Base-by-base conservation (phyloP, 495 filamentous ascomycete genomes). In the Aspergillus nidulans region DNA sequence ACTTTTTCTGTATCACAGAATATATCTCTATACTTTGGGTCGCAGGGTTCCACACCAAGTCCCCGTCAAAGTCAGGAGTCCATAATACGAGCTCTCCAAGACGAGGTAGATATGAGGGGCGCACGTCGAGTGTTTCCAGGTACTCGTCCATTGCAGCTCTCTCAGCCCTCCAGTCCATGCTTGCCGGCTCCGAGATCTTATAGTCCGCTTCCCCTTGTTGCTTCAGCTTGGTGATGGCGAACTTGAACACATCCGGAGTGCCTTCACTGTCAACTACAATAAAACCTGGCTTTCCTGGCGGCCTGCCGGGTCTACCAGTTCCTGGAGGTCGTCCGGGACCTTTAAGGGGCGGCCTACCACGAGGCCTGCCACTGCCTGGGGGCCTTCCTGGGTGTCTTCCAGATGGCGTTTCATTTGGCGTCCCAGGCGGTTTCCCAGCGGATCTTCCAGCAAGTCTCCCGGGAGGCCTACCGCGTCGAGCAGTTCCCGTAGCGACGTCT, bases 51-150 rank as follows among this genome's bases (percentile, higher is more conserved):
- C 60, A 69, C 12, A 63, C 47, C 8, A 82, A 67, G 15, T 72
- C 68, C 6, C 70, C 69, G 0, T 72, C 58, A 3, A 81, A 53
- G 4, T 65, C 54, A 4, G 63, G 58, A 1, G 71, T 68, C 69
- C 78, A 87, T 2, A 87, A 73, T 1, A 86, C 84, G 5, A 83
- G 56, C 52, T 87, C 84, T 1, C 80, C 83, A 3, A 66, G 55
- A 0, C 84, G 79, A 20, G 83, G 82, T 5, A 82, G 59, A 54
- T 77, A 87, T 0, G 77, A 63, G 1, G 77, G 69, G 42, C 79
- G 72, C 12, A 76, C 55, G 3, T 67, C 50, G 19, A 81, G 54
- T 44, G 62, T 65, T 26, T 65, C 59, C 24, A 76, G 57, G 40
- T 67, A 66, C 21, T 70, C 61, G 4, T 61, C 55, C 0, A 82